Base-by-base conservation (phyloP, 352 stramenopile species). In the Globisporangium camurandrum region DNA sequence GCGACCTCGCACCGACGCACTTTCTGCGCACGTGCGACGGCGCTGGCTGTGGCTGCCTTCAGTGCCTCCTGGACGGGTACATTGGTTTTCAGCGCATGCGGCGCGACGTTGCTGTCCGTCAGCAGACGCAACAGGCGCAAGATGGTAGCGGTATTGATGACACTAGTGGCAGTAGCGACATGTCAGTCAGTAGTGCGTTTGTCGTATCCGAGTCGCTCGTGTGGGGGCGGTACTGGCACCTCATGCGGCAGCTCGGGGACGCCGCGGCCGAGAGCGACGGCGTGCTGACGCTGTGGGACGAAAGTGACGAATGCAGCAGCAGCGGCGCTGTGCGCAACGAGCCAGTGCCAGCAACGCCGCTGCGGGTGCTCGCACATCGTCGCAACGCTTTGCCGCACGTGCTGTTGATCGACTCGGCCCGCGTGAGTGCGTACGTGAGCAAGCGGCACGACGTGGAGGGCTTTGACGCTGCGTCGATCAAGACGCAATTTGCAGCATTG, bases 41-140 rank as follows among this genome's bases (percentile, higher is more conserved):
- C 2, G 75, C 81, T 16, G 81, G 81, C 4, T 93, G 81, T 24
- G 81, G 81, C 22, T 93, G 78, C 30, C 56, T 93, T 17, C 87
- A 93, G 57, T 90, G 81, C 55, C 75, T 93, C 31, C 61, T 93
- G 7, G 78, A 93, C 57, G 75, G 78, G 16, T 90, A 88, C 50
- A 66, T 86, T 19, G 81, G 78, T 19, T 88, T 92, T 48, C 78
- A 90, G 60, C 71, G 67, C 31, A 90, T 90, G 78, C 67, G 75
- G 1, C 57, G 55, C 2, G 75, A 88, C 27, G 73, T 76, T 38
- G 57, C 46, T 23, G 20, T 53, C 4, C 26, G 46, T 1, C 44
- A 57, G 22, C 49, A 61, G 28, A 52, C 67, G 24, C 56, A 41
- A 12, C 4, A 28, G 2, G 46, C 10, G 1, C n/a, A n/a, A n/a